phyloP scores from a whole-genome alignment of 352 stramenopile species.

The Plasmopara viticola region DNA sequence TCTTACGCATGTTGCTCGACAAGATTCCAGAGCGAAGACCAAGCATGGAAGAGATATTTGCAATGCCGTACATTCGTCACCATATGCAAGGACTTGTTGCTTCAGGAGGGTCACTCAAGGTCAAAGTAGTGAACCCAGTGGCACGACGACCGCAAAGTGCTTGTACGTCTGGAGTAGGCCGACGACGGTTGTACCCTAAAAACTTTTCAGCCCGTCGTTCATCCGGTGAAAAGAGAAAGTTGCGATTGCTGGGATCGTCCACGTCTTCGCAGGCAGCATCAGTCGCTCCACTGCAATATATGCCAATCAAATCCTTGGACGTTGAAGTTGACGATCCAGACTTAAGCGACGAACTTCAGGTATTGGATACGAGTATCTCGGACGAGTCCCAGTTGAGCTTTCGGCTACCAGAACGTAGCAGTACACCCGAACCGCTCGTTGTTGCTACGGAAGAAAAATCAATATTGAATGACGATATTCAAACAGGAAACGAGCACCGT shows the following conservation, averaged over 20 bases:
- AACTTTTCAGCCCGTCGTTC: slow-evolving; percentile 30
- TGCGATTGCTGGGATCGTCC: slow-evolving; percentile 7
- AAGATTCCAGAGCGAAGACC: slow-evolving; percentile 56
- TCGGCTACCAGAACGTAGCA: slow-evolving; percentile 50
- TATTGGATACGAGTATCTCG: slow-evolving; percentile 39
- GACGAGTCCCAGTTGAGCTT: slow-evolving; percentile 50
- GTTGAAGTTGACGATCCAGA: slow-evolving; percentile 35
- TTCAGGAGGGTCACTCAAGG: slow-evolving; percentile 50
- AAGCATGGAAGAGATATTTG: slow-evolving; percentile 72
- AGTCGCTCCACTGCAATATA: slow-evolving; percentile 34
- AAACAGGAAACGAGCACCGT: slow-evolving; percentile 13
- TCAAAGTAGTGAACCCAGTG: slow-evolving; percentile 26
- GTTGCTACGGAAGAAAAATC: slow-evolving; percentile 20
- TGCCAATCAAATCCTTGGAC: slow-evolving; percentile 27
- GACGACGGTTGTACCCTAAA: slow-evolving; percentile 39
- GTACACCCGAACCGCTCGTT: slow-evolving; percentile 44
- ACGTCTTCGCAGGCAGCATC: slow-evolving; percentile 9
- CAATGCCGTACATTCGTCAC: slow-evolving; percentile 62
- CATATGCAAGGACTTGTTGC: slow-evolving; percentile 68
- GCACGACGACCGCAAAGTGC: slow-evolving; percentile 33
- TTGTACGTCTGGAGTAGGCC: slow-evolving; percentile 16
- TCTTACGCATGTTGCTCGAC: slow-evolving; percentile 53
- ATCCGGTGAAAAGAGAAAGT: slow-evolving; percentile 30
- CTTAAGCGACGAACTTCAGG: slow-evolving; percentile 33
- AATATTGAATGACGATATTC: neutral